Base-by-base conservation (phyloP, 768 basidiomycete genomes). In the Hygrophorus pudorinus region DNA sequence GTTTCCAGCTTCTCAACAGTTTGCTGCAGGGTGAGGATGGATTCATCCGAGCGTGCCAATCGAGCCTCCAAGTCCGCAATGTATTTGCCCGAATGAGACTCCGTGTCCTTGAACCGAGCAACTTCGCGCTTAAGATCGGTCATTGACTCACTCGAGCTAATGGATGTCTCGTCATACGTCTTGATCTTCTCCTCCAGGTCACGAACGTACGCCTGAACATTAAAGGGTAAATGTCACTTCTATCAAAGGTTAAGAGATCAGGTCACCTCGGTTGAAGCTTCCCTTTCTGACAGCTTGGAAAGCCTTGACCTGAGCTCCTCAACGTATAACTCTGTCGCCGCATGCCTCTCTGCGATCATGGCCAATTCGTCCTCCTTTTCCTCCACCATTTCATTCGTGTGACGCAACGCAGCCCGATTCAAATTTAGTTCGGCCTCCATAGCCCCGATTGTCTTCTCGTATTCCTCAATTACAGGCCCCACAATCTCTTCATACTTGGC, bases 401-500 rank as follows among this genome's bases (percentile, higher is more conserved):
- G 83, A 41, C 85, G 67, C 58, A 96, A 66, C 14, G 92, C 89
- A 1, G 87, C 89, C 40, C 85, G 74, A 53, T 91, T 91, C 44
- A 93, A 69, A 51, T 76, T 86, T 42, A 96, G 71, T 62, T 94
- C 91, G 0, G 86, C 87, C 62, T 99, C 96, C 74, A 99, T 85
- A 2, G 90, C 84, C 33, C 80, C 76, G 51, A 98, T 94, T 1
- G 91, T 90, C 71, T 94, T 91, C 70, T 99, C 94, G 63, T 99
- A 99, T 65, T 97, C 92, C 64, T 96, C 88, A 41, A 99, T 96
- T 53, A 99, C 92, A 2, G 94, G 94, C 12, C 91, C 93, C 16
- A 98, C 93, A 50, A 86, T 91, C 63, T 90, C 89, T 56, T 90
- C 89, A 55, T 90, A 90, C 55, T 81, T 83, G 48, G 72, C 80